Evolutionary conservation across 2,329 filamentous ascomycete genomes (phyloP).

Genomic region (Cordyceps militaris): DNA sequence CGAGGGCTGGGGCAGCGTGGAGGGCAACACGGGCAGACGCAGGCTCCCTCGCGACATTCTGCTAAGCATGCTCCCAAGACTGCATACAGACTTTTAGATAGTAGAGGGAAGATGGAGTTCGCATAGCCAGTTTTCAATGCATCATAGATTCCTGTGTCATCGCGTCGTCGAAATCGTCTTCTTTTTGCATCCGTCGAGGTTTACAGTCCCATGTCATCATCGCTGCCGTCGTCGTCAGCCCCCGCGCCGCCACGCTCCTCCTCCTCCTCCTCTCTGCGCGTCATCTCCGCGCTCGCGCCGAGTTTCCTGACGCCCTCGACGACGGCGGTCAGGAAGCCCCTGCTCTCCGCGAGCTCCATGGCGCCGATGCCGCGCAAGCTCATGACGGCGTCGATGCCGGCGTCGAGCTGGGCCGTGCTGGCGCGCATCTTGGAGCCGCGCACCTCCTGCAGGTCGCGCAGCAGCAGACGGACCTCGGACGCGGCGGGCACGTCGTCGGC

Average conservation of each 20-base stretch:
- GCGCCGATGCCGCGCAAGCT: constrained; percentile 70
- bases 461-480: constrained; percentile 64
- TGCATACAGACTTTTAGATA: background rate
- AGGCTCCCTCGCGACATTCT: background rate
- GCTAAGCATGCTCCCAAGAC: background rate
- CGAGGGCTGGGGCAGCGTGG: background rate
- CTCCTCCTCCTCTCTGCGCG: constrained; percentile 70
- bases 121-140: background rate
- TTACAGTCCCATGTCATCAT: constrained; percentile 45
- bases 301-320: constrained; percentile 84
- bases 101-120: background rate
- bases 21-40: no score
- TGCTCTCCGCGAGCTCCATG: constrained; percentile 85
- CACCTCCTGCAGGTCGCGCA: constrained; percentile 80
- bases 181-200: no score
- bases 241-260: constrained; percentile 49
- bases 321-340: constrained; percentile 76
- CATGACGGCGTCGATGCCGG: constrained; percentile 64
- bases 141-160: background rate
- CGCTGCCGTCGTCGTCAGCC: constrained; percentile 53
- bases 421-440: constrained; percentile 81
- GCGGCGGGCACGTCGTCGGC: constrained; percentile 71
- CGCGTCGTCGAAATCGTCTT: background rate
- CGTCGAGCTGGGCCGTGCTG: constrained; percentile 64
- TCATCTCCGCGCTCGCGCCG: constrained; percentile 71